Conservation (phyloP, 108 stramenopile genomes). For the Chaetoceros muelleri region DNA sequence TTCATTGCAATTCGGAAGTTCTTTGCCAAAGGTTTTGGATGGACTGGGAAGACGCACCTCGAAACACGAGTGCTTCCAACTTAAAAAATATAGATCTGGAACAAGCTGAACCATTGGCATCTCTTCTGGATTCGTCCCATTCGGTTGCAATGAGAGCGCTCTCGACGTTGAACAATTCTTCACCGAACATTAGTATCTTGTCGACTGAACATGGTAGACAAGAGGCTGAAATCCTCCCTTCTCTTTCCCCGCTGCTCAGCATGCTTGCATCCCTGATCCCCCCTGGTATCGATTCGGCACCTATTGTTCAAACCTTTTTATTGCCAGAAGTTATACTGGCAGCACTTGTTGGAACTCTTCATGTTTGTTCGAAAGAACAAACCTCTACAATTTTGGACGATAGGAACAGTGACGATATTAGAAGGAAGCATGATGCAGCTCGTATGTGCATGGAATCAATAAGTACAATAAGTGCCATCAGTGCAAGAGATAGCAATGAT, state of each 20-base stretch:
- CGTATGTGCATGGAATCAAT: background rate
- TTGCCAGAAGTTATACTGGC: background rate
- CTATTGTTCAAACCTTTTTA: background rate
- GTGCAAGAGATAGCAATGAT: background rate
- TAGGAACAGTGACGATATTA: background rate
- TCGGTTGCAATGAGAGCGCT: conserved; percentile 26
- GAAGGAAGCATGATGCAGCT: background rate
- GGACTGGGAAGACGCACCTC: conserved; percentile 34
- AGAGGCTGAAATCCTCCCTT: background rate
- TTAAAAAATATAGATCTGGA: conserved; percentile 1
- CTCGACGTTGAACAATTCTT: background rate
- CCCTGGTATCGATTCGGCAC: background rate
- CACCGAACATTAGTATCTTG: conserved; percentile 5
- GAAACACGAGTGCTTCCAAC: conserved; percentile 6
- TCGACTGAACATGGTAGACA: conserved; percentile 1
- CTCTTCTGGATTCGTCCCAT: conserved; percentile 44
- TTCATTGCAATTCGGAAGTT: conserved; percentile 36
- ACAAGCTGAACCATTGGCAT: conserved; percentile 27
- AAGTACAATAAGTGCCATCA: background rate
- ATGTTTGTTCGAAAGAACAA: background rate
- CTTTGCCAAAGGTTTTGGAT: conserved; percentile 49
- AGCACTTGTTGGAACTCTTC: background rate
- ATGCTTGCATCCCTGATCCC: conserved; percentile 5
- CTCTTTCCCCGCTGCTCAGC: conserved; percentile 6
- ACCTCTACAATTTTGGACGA: background rate